Percentiles rank a stretch among this genome's conserved stretches.
These are phyloP conservation scores for Pseudopithomyces maydicus DNA, from an alignment of 2,329 filamentous ascomycete genomes.

Conservation along the genomic window DNA sequence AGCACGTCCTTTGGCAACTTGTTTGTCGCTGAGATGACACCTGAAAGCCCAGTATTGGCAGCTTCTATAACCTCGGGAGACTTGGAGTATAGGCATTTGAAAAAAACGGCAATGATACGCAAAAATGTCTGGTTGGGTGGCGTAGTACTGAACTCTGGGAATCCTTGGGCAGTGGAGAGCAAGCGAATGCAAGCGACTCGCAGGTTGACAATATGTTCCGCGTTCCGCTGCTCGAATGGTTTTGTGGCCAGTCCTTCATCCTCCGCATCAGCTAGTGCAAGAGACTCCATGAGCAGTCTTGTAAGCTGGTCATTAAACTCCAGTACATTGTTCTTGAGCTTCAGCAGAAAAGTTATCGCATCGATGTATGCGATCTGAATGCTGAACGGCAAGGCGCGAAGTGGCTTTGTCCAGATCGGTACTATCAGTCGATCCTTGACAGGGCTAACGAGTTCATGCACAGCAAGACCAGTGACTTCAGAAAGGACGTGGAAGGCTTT, in stretches of 20 bases:
- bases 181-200: constrained; percentile 93
- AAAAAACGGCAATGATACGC: constrained; percentile 89
- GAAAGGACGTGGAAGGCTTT: constrained; percentile 81
- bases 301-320: constrained; percentile 92
- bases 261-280: constrained; percentile 91
- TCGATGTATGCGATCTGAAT: constrained; percentile 99
- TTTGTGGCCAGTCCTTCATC: constrained; percentile 87
- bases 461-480: constrained; percentile 74
- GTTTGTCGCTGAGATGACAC: constrained; percentile 83
- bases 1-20: constrained; percentile 95
- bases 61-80: constrained; percentile 91
- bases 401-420: constrained; percentile 92
- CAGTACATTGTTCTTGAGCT: constrained; percentile 85
- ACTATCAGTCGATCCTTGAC: constrained; percentile 88
- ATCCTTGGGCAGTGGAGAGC: constrained; percentile 88
- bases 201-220: constrained; percentile 88
- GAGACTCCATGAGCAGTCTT: constrained; percentile 86
- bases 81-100: constrained; percentile 95
- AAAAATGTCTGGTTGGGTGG: constrained; percentile 66
- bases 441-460: constrained; percentile 86
- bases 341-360: constrained; percentile 93
- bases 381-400: constrained; percentile 88
- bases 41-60: constrained; percentile 86
- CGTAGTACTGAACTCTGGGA: constrained; percentile 85
- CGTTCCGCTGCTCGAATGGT: constrained; percentile 91